Evolutionary conservation across 1,139 yeast genomes (phyloP).

Genomic region (Kodamaea derodonti): DNA sequence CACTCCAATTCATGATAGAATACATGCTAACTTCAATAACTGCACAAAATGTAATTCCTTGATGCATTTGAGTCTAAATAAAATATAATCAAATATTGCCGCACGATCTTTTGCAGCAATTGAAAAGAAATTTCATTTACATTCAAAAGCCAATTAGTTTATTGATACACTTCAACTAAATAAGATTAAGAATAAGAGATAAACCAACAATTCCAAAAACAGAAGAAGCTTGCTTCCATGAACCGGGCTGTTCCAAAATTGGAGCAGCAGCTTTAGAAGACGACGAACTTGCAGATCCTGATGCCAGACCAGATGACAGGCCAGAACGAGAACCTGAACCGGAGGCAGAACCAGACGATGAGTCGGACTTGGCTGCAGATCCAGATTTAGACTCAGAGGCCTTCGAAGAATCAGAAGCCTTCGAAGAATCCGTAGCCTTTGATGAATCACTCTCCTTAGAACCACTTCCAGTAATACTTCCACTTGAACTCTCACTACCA

Average conservation of each 20-base stretch:
- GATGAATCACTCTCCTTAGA: slow-evolving; percentile 1
- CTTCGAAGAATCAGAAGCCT: not conserved
- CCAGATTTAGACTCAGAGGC: not conserved
- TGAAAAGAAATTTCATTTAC: no score
- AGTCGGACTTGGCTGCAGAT: slow-evolving; percentile 2
- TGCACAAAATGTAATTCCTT: no score
- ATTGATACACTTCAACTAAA: not conserved
- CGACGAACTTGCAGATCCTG: slow-evolving; percentile 12
- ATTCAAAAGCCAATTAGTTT: no score
- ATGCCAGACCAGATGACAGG: slow-evolving; percentile 10
- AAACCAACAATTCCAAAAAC: slow-evolving; percentile 37
- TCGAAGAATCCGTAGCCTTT: slow-evolving; percentile 2
- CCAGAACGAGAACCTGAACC: slow-evolving; percentile 11
- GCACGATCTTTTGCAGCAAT: no score
- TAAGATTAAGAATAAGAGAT: slow-evolving; percentile 32
- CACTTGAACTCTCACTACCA: slow-evolving; percentile 3
- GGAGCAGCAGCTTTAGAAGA: slow-evolving; percentile 12
- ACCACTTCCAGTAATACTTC: not conserved
- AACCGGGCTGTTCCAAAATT: slow-evolving; percentile 19
- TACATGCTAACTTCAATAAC: no score
- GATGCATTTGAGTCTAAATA: no score
- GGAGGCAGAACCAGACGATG: slow-evolving; percentile 1
- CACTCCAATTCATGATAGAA: no score
- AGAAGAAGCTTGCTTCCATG: slow-evolving; percentile 41
- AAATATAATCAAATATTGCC: no score